A percentile compares a stretch with the other conserved stretches of the same genome.
Conservation (phyloP, 768 basidiomycete genomes). For the Boletus subcaerulescens region DNA sequence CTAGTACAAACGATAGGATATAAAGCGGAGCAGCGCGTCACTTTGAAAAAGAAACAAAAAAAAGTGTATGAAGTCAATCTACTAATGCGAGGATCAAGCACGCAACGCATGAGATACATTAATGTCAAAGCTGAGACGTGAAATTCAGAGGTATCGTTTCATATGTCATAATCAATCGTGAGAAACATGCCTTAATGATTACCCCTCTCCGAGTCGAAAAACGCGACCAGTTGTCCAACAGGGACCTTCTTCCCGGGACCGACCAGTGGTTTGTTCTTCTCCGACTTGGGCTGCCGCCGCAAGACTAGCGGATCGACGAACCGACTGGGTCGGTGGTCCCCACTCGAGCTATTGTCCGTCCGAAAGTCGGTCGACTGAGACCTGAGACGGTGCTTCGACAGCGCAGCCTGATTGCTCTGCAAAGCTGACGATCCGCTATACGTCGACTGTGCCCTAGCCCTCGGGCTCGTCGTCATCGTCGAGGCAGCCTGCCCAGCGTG, state of each 20-base stretch:
- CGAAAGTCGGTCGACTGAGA: conserved; percentile 40
- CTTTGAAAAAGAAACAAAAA: neutral
- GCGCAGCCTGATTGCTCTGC: conserved; percentile 28
- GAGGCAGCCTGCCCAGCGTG: conserved; percentile 8
- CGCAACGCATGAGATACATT: neutral
- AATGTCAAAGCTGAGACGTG: neutral
- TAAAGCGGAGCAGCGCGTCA: neutral
- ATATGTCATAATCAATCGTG: neutral
- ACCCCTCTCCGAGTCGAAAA: conserved; percentile 55
- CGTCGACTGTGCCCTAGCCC: conserved; percentile 56
- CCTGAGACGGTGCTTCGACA: conserved; percentile 31
- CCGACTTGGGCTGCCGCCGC: conserved; percentile 58
- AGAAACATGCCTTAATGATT: neutral
- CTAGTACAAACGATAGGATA: conserved; percentile 4
- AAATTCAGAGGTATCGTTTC: neutral
- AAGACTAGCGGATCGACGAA: conserved; percentile 79
- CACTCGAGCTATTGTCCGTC: conserved; percentile 14
- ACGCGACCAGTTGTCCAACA: conserved; percentile 78
- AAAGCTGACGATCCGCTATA: conserved; percentile 39
- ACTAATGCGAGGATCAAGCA: neutral
- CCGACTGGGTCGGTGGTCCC: conserved; percentile 28
- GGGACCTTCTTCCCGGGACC: conserved; percentile 58
- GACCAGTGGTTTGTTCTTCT: conserved; percentile 34
- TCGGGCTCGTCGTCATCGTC: conserved; percentile 20
- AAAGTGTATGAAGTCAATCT: neutral